Evolutionary conservation across 768 basidiomycete species (phyloP).

Genomic region (Hortiboletus flavorubellus): DNA sequence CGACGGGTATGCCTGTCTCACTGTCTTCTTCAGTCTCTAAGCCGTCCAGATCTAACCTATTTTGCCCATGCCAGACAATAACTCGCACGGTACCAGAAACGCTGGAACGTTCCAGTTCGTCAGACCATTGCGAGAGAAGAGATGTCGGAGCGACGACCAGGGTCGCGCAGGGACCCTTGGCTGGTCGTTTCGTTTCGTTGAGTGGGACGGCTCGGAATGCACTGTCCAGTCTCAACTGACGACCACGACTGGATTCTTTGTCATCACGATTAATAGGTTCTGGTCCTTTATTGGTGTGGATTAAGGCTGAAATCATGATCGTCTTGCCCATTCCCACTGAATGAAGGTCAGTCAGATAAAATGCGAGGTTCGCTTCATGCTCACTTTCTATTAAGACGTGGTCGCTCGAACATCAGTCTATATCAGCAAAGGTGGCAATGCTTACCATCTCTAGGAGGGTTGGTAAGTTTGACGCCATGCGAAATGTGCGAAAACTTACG

Average conservation of each 20-base stretch:
- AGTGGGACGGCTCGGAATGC: conserved; percentile 52
- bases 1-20: conserved; percentile 59
- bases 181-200: conserved; percentile 28
- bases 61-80: conserved; percentile 86
- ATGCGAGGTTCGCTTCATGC: conserved; percentile 15
- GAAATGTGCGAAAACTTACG: conserved; percentile 47
- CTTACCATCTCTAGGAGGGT: conserved; percentile 35
- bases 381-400: conserved; percentile 44
- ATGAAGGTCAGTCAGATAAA: conserved; percentile 4
- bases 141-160: conserved; percentile 92
- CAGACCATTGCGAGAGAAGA: conserved; percentile 88
- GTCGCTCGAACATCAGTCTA: conserved; percentile 6
- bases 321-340: conserved; percentile 96
- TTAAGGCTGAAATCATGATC: conserved; percentile 87
- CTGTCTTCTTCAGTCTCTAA: conserved; percentile 53
- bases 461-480: conserved; percentile 3
- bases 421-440: background rate
- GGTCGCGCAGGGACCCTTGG: conserved; percentile 55
- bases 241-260: conserved; percentile 37
- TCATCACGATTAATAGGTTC: conserved; percentile 35
- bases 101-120: conserved; percentile 85
- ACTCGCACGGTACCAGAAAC: conserved; percentile 62
- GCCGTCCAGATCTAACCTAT: conserved; percentile 68
- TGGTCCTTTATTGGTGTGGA: conserved; percentile 68
- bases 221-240: conserved; percentile 59